Base-by-base conservation (phyloP, 1,284 basidiomycete species). In the Ganoderma lucidum region DNA sequence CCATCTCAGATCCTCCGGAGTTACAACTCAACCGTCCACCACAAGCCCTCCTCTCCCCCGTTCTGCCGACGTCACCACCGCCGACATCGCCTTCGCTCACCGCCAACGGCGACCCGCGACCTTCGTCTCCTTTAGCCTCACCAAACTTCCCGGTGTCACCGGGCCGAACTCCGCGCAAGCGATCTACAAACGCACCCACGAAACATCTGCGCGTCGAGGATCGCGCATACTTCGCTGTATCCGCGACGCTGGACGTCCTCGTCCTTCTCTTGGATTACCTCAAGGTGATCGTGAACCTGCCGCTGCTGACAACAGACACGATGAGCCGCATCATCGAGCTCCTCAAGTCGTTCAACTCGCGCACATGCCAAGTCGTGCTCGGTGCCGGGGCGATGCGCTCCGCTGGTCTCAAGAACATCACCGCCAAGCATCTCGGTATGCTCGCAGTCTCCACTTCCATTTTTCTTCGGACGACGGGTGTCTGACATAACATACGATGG, bases 381-480 rank as follows among this genome's bases (percentile, higher is more conserved):
- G 97, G 97, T 6, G 97, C 98, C 0, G 97, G 97, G 8, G 97
- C 98, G 10, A 98, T 99, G 96, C 88, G 97, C 53, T 97, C 96
- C 15, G 97, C 97, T 1, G 97, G 97, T 8, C 83, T 99, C 74
- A 99, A 96, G 81, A 98, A 99, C 80, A 99, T 99, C 78, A 99
- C 97, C 0, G 97, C 98, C 41, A 98, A 97, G 80, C 97, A 99
- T 83, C 87, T 98, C 32, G 95, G 95, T 96, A 69, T 65, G 87
- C 81, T 41, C 4, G 10, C 55, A 2, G 19, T 23, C 32, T 51
- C n/a, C 2, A n/a, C 6, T 10, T 30, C 12, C 44, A 6, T 66
- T 63, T 66, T 62, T 64, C 30, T 23, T 23, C 10, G 10, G 23
- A 56, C 17, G 53, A 71, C 23, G 45, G 30, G 17, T 69, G 58